These are phyloP conservation scores for Rhodotorula sp. DNA, from an alignment of 1,284 basidiomycete species.

Conservation along the genomic window DNA sequence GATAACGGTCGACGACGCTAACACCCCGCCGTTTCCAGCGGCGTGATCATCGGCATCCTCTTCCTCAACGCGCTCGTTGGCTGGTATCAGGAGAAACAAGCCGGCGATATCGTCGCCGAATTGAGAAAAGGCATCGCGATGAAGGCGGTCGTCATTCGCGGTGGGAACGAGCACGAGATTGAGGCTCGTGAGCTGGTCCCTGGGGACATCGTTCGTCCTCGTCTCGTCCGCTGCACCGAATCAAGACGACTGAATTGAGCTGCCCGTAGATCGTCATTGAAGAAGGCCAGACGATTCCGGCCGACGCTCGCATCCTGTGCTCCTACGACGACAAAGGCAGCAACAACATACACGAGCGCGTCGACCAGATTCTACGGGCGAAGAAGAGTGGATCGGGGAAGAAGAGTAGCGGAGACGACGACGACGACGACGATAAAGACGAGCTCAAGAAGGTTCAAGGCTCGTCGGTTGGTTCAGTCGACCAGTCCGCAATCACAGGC, in stretches of 20 bases:
- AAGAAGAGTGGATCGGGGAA: conserved; percentile 7
- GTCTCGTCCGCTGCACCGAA: no score
- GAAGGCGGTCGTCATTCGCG: conserved; percentile 54
- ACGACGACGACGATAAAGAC: conserved; percentile 50
- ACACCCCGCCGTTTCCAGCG: conserved; percentile 41
- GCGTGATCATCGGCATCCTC: conserved; percentile 56
- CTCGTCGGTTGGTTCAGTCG: conserved; percentile 56
- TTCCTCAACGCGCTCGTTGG: conserved; percentile 57
- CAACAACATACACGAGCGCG: conserved; percentile 48
- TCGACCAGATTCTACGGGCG: conserved; percentile 20
- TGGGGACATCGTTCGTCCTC: conserved; percentile 54
- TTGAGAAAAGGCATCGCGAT: conserved; percentile 60
- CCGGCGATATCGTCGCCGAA: conserved; percentile 53
- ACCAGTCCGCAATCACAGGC: conserved; percentile 58
- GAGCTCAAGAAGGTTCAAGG: conserved; percentile 51
- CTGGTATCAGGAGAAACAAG: conserved; percentile 57
- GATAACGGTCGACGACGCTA: no score
- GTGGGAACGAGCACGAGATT: conserved; percentile 56
- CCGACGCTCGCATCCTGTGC: conserved; percentile 57
- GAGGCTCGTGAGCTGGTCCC: conserved; percentile 59
- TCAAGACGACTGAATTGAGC: no score
- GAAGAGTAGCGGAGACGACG: conserved; percentile 44
- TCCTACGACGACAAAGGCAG: conserved; percentile 54
- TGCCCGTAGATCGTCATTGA: conserved; percentile 48
- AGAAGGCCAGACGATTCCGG: conserved; percentile 58